Conservation (phyloP, 1,284 basidiomycete genomes). For the Cronartium ribicola region DNA sequence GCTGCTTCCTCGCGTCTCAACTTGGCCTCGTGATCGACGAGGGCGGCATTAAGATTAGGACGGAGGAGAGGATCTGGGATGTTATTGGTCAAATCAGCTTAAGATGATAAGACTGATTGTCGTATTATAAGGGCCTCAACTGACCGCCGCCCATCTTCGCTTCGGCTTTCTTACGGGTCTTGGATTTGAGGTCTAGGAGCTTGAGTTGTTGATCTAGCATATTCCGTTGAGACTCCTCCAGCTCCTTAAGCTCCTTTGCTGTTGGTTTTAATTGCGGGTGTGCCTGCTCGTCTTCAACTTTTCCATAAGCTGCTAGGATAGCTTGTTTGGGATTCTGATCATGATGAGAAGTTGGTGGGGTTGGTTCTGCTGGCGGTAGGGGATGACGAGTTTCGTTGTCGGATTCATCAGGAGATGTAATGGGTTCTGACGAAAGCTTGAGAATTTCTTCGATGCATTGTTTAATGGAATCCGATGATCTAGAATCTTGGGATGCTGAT, state of each 20-base stretch:
- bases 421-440: neutral
- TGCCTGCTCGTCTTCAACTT: slow-evolving; percentile 7
- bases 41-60: slow-evolving; percentile 27
- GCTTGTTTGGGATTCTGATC: neutral
- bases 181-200: slow-evolving; percentile 37
- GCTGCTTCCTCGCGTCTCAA: slow-evolving; percentile 22
- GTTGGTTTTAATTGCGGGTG: neutral
- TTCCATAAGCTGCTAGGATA: slow-evolving; percentile 19
- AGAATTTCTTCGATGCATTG: neutral
- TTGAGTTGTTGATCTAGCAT: slow-evolving; percentile 25
- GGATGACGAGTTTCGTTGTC: neutral
- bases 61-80: slow-evolving; percentile 18
- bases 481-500: slow-evolving; percentile 2
- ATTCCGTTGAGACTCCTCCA: neutral
- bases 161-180: slow-evolving; percentile 31
- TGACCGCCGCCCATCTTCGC: neutral
- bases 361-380: neutral
- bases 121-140: neutral
- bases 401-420: neutral
- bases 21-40: slow-evolving; percentile 33
- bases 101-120: neutral
- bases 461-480: neutral
- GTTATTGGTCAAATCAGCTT: neutral
- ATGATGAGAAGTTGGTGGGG: neutral
- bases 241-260: neutral